These are phyloP conservation scores for Ophiobolus disseminans DNA, from an alignment of 2,329 filamentous ascomycete species.

Conservation along the genomic window DNA sequence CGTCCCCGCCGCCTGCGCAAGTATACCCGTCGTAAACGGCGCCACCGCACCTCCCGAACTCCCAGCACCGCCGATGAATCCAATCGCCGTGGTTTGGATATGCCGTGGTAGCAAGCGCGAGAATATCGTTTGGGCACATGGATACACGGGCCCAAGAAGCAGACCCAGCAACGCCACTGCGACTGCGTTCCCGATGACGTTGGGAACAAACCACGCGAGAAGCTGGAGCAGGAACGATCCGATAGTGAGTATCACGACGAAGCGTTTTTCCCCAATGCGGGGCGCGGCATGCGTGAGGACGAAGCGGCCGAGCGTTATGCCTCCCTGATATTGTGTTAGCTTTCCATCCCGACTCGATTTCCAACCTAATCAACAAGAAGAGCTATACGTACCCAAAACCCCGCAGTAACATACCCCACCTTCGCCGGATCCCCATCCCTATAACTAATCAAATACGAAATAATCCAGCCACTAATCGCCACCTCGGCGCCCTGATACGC, in stretches of 20 bases:
- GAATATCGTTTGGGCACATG: conserved; percentile 72
- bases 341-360: no score
- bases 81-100: conserved; percentile 68
- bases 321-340: conserved; percentile 59
- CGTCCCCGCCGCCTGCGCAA: conserved; percentile 68
- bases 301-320: conserved; percentile 80
- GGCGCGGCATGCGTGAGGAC: conserved; percentile 71
- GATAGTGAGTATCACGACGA: conserved; percentile 68
- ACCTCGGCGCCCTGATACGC: conserved; percentile 87
- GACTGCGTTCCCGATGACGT: conserved; percentile 64
- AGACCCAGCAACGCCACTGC: conserved; percentile 69
- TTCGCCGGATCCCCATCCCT: conserved; percentile 72
- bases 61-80: conserved; percentile 73
- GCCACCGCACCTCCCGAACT: conserved; percentile 72
- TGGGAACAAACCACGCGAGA: conserved; percentile 80
- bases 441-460: conserved; percentile 79
- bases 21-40: conserved; percentile 69
- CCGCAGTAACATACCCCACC: conserved; percentile 81
- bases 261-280: conserved; percentile 72
- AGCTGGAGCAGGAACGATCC: conserved; percentile 73
- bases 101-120: conserved; percentile 65
- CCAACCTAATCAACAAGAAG: neutral
- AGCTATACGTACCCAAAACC: conserved; percentile 63
- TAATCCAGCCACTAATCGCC: conserved; percentile 84
- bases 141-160: conserved; percentile 79